These are phyloP conservation scores for Lipomyces sp. DNA, from an alignment of 805 yeast species.

Conservation along the genomic window DNA sequence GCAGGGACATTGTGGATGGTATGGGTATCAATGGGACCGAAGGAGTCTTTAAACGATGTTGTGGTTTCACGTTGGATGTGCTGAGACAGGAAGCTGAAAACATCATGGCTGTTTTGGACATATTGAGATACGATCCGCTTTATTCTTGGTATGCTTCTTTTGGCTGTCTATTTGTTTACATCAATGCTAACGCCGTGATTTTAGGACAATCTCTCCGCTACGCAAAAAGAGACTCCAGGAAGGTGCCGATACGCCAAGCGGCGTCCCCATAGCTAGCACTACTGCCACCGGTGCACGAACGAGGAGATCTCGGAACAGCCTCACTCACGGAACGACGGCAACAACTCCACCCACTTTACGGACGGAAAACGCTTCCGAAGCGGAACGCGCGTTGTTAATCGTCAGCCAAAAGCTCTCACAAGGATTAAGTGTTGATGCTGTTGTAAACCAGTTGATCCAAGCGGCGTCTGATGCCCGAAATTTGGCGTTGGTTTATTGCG, in stretches of 20 bases:
- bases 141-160: slow-evolving; percentile 64
- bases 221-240: slow-evolving; percentile 21
- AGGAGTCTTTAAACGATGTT: slow-evolving; percentile 69
- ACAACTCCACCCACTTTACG: not conserved
- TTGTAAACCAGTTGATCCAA: slow-evolving; percentile 72
- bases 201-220: slow-evolving; percentile 67
- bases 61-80: slow-evolving; percentile 70
- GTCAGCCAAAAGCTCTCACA: slow-evolving; percentile 71
- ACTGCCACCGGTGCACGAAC: not conserved
- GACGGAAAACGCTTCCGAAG: slow-evolving; percentile 58
- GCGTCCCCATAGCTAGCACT: too few species aligned
- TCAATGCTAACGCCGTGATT: too few species aligned
- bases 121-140: slow-evolving; percentile 85
- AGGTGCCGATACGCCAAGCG: slow-evolving; percentile 1
- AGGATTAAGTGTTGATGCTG: slow-evolving; percentile 77
- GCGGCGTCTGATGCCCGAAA: slow-evolving; percentile 69
- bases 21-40: slow-evolving; percentile 82
- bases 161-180: too few species aligned
- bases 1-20: slow-evolving; percentile 88
- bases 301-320: not conserved
- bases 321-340: not conserved
- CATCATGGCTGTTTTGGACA: slow-evolving; percentile 78
- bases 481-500: slow-evolving; percentile 71
- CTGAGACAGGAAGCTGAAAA: slow-evolving; percentile 62
- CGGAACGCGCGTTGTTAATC: slow-evolving; percentile 68